These are phyloP conservation scores for Stipa capillata DNA, from an alignment of 176 grass and related monocot species.

Conservation along the genomic window DNA sequence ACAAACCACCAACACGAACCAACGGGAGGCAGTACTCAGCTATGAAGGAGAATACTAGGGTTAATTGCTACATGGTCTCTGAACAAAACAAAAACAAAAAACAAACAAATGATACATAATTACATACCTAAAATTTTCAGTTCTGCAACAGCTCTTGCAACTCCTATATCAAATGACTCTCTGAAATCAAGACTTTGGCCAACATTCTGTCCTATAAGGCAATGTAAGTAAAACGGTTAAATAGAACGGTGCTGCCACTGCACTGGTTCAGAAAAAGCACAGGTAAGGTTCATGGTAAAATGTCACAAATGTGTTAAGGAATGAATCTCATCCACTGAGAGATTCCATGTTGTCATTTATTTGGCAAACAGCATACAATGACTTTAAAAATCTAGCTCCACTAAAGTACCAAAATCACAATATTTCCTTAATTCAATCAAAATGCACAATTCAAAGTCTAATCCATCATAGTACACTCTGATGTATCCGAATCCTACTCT, in stretches of 20 bases:
- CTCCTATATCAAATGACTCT: constrained; percentile 72
- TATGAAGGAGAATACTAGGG: constrained; percentile 13
- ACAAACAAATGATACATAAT: neutral
- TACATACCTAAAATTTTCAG: constrained; percentile 74
- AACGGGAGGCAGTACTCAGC: constrained; percentile 91
- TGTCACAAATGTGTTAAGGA: neutral
- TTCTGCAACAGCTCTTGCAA: constrained; percentile 89
- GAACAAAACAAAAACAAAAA: neutral
- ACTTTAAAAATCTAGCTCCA: neutral
- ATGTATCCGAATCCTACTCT: too few species aligned
- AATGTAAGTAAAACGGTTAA: constrained; percentile 26
- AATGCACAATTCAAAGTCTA: neutral
- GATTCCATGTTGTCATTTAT: neutral
- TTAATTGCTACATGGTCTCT: neutral
- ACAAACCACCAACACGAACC: constrained; percentile 85
- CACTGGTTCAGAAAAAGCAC: neutral
- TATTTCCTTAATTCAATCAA: neutral
- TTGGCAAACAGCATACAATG: neutral
- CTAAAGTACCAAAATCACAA: neutral
- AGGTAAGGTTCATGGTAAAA: neutral
- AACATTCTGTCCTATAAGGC: constrained; percentile 81
- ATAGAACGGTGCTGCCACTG: neutral
- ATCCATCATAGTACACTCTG: too few species aligned
- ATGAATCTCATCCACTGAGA: neutral
- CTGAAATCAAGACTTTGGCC: constrained; percentile 67